These are phyloP conservation scores for Mycosphaerelloides madeirae DNA, from an alignment of 2,329 filamentous ascomycete species.

Conservation along the genomic window DNA sequence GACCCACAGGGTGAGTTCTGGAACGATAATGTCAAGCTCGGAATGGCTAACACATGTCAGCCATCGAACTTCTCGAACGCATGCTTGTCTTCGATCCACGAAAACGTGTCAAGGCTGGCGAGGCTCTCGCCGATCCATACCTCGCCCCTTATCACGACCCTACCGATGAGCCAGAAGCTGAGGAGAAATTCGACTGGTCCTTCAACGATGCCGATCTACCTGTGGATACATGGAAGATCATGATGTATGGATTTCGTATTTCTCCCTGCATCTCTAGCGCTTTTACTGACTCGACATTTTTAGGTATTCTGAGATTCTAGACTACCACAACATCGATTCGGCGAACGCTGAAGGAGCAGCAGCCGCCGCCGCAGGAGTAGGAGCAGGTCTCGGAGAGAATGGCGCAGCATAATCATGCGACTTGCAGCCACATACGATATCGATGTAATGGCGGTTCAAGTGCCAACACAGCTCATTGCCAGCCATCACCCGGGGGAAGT, in stretches of 20 bases:
- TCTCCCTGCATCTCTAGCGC: background rate
- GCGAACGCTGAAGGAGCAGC: constrained; percentile 23
- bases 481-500: too few species aligned
- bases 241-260: constrained; percentile 69
- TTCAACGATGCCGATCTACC: constrained; percentile 98
- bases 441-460: too few species aligned
- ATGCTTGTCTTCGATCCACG: constrained; percentile 99
- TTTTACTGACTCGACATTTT: constrained; percentile 4
- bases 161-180: constrained; percentile 88
- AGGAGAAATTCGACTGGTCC: constrained; percentile 99
- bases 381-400: background rate
- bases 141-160: constrained; percentile 96
- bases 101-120: constrained; percentile 81
- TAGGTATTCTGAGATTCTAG: constrained; percentile 97
- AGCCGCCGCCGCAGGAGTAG: too few species aligned
- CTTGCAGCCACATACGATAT: too few species aligned
- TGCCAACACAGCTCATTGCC: too few species aligned
- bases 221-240: constrained; percentile 99
- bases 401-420: background rate
- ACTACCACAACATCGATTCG: constrained; percentile 89
- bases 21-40: background rate
- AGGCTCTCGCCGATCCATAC: constrained; percentile 87
- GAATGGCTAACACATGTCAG: constrained; percentile 25
- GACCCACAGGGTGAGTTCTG: constrained; percentile 52
- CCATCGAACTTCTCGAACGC: constrained; percentile 86